Conservation (phyloP, 2,329 filamentous ascomycete species). For the Fusarium phyllophilum region DNA sequence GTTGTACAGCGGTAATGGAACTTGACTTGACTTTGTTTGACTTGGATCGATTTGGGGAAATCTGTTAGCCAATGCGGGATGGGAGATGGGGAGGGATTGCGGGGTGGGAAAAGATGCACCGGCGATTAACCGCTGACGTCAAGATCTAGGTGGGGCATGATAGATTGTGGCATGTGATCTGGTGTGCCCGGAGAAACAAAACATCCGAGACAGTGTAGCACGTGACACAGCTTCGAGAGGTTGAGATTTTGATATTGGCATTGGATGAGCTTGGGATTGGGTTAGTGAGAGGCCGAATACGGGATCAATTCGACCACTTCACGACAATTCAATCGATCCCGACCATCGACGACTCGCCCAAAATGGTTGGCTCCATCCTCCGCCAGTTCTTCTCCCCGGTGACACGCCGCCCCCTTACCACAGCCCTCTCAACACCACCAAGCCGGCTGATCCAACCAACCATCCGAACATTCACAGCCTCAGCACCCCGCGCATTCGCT, state of each 20-base stretch:
- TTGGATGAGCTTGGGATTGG: constrained; percentile 21
- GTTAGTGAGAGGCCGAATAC: constrained; percentile 25
- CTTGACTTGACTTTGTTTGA: constrained; percentile 2
- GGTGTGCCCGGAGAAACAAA: constrained; percentile 8
- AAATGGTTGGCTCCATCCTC: constrained; percentile 51
- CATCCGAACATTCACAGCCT: constrained; percentile 43
- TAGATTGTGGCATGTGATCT: constrained; percentile 37
- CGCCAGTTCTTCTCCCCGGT: constrained; percentile 50
- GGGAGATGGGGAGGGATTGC: constrained; percentile 1
- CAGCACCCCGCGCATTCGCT: constrained; percentile 46
- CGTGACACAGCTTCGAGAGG: constrained; percentile 33
- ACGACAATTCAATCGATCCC: neutral
- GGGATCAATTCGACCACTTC: constrained; percentile 19
- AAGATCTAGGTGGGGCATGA: neutral
- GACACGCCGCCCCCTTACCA: constrained; percentile 42
- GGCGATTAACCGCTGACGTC: constrained; percentile 46
- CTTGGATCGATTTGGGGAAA: constrained; percentile 11
- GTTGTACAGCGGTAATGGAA: constrained; percentile 31
- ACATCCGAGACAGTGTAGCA: neutral
- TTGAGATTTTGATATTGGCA: constrained; percentile 41
- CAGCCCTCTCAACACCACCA: constrained; percentile 27
- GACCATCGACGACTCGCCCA: constrained; percentile 39
- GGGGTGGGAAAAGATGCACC: constrained; percentile 15
- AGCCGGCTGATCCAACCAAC: constrained; percentile 41
- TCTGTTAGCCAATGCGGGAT: constrained; percentile 4